Base-by-base conservation (phyloP, 2,329 filamentous ascomycete species). In the Karstenula rhodostoma region DNA sequence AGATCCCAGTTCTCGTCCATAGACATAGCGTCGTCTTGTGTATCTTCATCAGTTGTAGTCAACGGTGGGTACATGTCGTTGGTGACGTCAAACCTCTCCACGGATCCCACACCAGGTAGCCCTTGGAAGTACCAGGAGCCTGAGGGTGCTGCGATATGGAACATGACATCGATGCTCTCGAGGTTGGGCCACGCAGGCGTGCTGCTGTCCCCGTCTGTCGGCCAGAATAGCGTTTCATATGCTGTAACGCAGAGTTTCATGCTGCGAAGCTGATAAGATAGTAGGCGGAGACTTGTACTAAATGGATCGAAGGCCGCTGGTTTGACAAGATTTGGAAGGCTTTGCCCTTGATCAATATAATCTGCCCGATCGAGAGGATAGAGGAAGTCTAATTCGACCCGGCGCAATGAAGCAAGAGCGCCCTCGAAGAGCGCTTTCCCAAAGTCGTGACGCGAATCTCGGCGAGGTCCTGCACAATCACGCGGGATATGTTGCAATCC, bases 211-310 rank as follows among this genome's bases (percentile, higher is more conserved):
- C 52, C 50, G 19, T 56, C 51, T 15, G 52, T 32, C 15, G 65
- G 65, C 63, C 59, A 67, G 51, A 67, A 67, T n/a, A 67, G 49
- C 3, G 63, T 63, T 0, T 50, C 46, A 51, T 67, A 60, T 50
- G 64, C 54, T 6, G 58, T 40, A 13, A 54, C 61, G 13, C 55
- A 57, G 12, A 67, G 37, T 3, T 58, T 57, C 43, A 67, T 33
- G 23, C 46, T 58, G 19, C 57, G 64, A 47, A 67, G 62, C 29
- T 48, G 40, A 43, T 58, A 52, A 12, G 62, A 63, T 22, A 67
- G 56, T 15, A 47, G 52, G 42, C 59, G 65, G 2, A 65, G 50
- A 35, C 58, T 44, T 17, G 60, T 43, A 48, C 62, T 67, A 46
- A 67, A 60, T 2, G 64, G 58, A 43, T 65, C 60, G 50, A 57